Percentiles rank a stretch among this genome's conserved stretches.
These are phyloP conservation scores for Penicillium sp. DNA, from an alignment of 2,329 filamentous ascomycete genomes.

Conservation along the genomic window DNA sequence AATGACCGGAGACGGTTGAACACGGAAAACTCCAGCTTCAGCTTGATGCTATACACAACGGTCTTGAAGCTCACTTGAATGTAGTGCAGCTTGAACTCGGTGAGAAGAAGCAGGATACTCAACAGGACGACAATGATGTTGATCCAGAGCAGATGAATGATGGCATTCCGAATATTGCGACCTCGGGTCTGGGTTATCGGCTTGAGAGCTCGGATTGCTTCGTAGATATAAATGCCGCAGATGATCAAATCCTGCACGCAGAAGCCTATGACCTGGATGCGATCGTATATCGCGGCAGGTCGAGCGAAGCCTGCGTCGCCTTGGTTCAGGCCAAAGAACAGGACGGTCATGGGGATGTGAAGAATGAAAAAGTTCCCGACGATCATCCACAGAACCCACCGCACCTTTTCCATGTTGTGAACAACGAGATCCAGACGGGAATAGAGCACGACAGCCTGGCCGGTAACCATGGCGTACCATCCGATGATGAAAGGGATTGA, in stretches of 20 bases:
- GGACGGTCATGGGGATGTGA: constrained; percentile 41
- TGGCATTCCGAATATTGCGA: constrained; percentile 36
- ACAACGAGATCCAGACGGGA: constrained; percentile 46
- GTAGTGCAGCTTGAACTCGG: constrained; percentile 36
- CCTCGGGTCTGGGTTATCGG: constrained; percentile 45
- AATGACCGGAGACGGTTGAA: not conserved
- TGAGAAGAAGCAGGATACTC: constrained; percentile 35
- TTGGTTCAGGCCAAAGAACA: constrained; percentile 35
- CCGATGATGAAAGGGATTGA: constrained; percentile 27
- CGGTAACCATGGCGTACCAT: constrained; percentile 45
- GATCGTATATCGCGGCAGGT: constrained; percentile 41
- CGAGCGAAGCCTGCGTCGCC: not conserved
- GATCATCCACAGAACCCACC: constrained; percentile 43
- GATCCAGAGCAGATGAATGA: constrained; percentile 46
- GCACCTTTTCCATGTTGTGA: constrained; percentile 30
- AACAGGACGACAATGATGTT: constrained; percentile 44
- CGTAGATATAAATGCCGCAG: constrained; percentile 52
- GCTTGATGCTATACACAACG: constrained; percentile 44
- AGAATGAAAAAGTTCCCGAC: constrained; percentile 40
- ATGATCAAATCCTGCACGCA: constrained; percentile 54
- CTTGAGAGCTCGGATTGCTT: constrained; percentile 41
- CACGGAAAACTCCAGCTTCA: constrained; percentile 45
- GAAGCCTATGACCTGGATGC: constrained; percentile 52
- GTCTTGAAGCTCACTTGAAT: constrained; percentile 40
- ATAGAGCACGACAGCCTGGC: constrained; percentile 47